Conservation (phyloP, 164 flowering plant genomes). For the Brasenia schreberi region DNA sequence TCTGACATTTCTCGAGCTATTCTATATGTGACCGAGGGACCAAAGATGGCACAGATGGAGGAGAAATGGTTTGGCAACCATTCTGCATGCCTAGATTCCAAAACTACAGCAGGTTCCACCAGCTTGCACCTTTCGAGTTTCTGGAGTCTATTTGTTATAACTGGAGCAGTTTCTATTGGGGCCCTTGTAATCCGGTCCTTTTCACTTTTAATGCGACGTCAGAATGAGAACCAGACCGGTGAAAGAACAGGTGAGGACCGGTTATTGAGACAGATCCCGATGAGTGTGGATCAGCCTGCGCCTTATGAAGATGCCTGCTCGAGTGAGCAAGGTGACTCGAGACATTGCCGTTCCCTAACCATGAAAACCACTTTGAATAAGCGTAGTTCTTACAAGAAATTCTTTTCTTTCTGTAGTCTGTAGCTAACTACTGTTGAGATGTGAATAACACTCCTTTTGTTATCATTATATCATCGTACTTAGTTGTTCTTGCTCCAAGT, state of each 20-base stretch:
- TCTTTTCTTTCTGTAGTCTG: too few relatives aligned
- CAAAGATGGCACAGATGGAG: background rate
- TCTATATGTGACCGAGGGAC: background rate
- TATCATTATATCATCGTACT: too few relatives aligned
- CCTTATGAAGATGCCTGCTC: background rate
- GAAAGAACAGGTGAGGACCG: background rate
- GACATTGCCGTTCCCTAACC: background rate
- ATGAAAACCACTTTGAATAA: too few relatives aligned
- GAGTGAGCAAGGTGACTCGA: background rate
- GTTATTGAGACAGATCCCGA: background rate
- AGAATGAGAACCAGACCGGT: background rate
- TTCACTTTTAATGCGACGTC: background rate
- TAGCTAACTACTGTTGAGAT: too few relatives aligned
- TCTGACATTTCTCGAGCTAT: slow-evolving; percentile 2
- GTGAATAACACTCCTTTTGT: too few relatives aligned
- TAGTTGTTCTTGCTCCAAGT: too few relatives aligned
- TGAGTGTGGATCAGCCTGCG: background rate
- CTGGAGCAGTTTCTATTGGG: slow-evolving; percentile 1
- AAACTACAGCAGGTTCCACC: background rate
- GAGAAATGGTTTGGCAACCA: background rate
- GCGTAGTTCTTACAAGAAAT: too few relatives aligned
- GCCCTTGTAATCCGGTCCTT: background rate
- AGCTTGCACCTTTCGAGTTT: slow-evolving; percentile 4
- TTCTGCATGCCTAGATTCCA: background rate
- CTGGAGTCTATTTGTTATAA: slow-evolving; percentile 5